Conservation (phyloP, 1,139 yeast species). For the Suhomyces wounanorum region DNA sequence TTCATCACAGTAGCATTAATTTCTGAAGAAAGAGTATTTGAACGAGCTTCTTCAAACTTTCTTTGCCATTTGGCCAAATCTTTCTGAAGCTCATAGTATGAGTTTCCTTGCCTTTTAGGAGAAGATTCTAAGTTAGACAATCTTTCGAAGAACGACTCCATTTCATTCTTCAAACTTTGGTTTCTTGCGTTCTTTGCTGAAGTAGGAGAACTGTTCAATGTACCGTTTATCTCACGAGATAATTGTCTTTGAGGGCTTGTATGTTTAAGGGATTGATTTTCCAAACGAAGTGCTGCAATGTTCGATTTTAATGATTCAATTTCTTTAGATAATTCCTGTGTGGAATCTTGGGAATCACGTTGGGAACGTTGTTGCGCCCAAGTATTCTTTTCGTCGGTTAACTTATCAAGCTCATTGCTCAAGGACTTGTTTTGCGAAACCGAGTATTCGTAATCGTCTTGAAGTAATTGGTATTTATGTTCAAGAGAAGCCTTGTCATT, state of each 20-base stretch:
- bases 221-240: constrained; percentile 11
- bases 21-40: constrained; percentile 29
- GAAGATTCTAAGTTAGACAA: constrained; percentile 26
- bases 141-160: constrained; percentile 34
- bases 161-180: constrained; percentile 18
- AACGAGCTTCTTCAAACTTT: constrained; percentile 45
- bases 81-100: constrained; percentile 27
- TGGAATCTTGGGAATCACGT: constrained; percentile 1
- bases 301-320: constrained; percentile 26
- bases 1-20: constrained; percentile 28
- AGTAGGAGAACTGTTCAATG: constrained; percentile 4
- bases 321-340: constrained; percentile 12
- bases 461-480: constrained; percentile 23
- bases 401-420: constrained; percentile 25
- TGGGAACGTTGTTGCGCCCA: constrained; percentile 10
- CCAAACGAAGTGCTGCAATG: constrained; percentile 42
- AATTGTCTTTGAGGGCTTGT: constrained; percentile 10
- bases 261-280: constrained; percentile 42
- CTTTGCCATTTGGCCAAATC: constrained; percentile 48
- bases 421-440: constrained; percentile 27
- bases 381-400: constrained; percentile 18
- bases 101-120: constrained; percentile 14
- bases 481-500: constrained; percentile 22
- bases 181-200: constrained; percentile 6
- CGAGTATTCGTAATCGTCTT: constrained; percentile 27